A percentile compares a stretch with the other conserved stretches of the same genome.
Evolutionary conservation across 1,284 basidiomycete genomes (phyloP).

Genomic region (Moesziomyces aphidis): DNA sequence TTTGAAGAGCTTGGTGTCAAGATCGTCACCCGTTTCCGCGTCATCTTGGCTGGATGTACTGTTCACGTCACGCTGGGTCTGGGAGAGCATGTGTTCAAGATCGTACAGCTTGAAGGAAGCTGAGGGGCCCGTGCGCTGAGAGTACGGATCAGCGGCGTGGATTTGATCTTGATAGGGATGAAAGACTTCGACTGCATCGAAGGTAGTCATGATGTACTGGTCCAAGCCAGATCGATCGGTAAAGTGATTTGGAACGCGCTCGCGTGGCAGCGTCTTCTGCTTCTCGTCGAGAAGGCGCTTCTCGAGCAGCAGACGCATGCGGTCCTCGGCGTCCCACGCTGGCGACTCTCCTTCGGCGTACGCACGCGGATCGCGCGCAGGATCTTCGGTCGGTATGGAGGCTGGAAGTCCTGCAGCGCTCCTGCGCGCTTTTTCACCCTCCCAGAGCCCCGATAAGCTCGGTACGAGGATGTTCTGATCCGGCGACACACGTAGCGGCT

Average conservation of each 20-base stretch:
- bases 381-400: slow-evolving; percentile 48
- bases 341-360: slow-evolving; percentile 46
- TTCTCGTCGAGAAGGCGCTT: slow-evolving; percentile 70
- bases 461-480: slow-evolving; percentile 80
- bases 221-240: slow-evolving; percentile 69
- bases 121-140: slow-evolving; percentile 39
- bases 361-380: slow-evolving; percentile 42
- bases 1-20: slow-evolving; percentile 65
- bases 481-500: slow-evolving; percentile 8
- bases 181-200: slow-evolving; percentile 76
- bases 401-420: slow-evolving; percentile 49
- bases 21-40: slow-evolving; percentile 44
- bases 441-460: slow-evolving; percentile 92
- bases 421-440: slow-evolving; percentile 85
- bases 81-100: slow-evolving; percentile 44
- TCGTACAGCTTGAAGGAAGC: slow-evolving; percentile 52
- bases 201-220: slow-evolving; percentile 84
- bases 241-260: slow-evolving; percentile 38
- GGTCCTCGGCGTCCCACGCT: slow-evolving; percentile 65
- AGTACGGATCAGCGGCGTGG: slow-evolving; percentile 38
- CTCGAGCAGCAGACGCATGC: slow-evolving; percentile 63
- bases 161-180: slow-evolving; percentile 50
- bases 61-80: slow-evolving; percentile 57
- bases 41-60: slow-evolving; percentile 38
- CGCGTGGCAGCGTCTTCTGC: slow-evolving; percentile 54